Conservation (phyloP, 1,139 yeast species). For the Hanseniaspora gamundiae region DNA sequence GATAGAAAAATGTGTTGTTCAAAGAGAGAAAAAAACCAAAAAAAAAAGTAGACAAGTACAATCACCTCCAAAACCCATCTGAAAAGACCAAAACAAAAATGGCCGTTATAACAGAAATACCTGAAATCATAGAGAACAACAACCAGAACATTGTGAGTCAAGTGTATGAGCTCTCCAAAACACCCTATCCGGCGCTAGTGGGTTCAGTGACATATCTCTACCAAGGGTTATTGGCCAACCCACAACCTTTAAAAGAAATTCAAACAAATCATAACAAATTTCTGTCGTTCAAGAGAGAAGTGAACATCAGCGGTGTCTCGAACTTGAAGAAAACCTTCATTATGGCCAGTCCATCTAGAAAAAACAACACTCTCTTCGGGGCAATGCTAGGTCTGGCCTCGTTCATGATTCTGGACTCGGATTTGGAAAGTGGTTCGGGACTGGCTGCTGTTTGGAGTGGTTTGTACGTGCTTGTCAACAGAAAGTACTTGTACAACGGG, state of each 20-base stretch:
- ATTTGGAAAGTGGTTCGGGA: slow-evolving; percentile 74
- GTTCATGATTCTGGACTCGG: slow-evolving; percentile 72
- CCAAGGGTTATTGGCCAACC: not conserved
- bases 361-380: slow-evolving; percentile 47
- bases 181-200: not conserved
- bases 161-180: not conserved
- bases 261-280: not conserved
- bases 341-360: slow-evolving; percentile 30
- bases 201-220: not conserved
- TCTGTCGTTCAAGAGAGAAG: no score
- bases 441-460: slow-evolving; percentile 81
- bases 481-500: slow-evolving; percentile 44
- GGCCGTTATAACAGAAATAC: no score
- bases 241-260: not conserved
- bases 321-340: not conserved
- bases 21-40: no score
- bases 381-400: slow-evolving; percentile 68
- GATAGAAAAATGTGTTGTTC: no score
- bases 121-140: not conserved
- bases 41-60: no score
- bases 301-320: no score
- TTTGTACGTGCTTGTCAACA: slow-evolving; percentile 65
- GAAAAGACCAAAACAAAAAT: no score
- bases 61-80: no score
- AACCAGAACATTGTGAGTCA: not conserved